A percentile compares a stretch with the other conserved stretches of the same genome.
phyloP scores from a whole-genome alignment of 148 eudicot genomes.

The Fagopyrum esculentum region DNA sequence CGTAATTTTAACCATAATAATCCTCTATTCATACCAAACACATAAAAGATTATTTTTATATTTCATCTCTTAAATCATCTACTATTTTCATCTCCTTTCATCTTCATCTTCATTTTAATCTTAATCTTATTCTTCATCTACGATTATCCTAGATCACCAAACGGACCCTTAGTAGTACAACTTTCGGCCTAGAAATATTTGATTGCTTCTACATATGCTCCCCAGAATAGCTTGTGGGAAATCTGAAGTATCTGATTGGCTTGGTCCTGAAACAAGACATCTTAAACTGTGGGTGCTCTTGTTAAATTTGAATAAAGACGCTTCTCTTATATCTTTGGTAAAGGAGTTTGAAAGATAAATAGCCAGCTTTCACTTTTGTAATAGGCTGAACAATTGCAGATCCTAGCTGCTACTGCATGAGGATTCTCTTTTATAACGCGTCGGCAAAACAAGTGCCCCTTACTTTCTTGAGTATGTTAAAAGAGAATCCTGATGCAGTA shows the following conservation, averaged over 20 bases:
- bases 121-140: too few species aligned
- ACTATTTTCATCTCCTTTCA: too few species aligned
- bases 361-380: not conserved
- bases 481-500: not conserved
- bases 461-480: not conserved
- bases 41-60: too few species aligned
- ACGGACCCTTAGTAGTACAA: too few species aligned
- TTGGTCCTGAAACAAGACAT: not conserved
- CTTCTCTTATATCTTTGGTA: not conserved
- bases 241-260: not conserved
- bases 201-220: not conserved
- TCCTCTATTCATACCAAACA: too few species aligned
- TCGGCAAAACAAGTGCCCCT: not conserved
- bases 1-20: too few species aligned
- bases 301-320: not conserved
- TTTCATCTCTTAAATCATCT: too few species aligned
- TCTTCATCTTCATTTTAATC: too few species aligned
- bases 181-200: not conserved
- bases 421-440: not conserved
- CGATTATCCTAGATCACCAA: too few species aligned
- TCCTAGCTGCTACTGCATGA: not conserved
- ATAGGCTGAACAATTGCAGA: not conserved
- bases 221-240: not conserved
- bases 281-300: not conserved
- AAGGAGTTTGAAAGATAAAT: not conserved